Percentiles rank a stretch among this genome's conserved stretches.
These are phyloP conservation scores for Willaertia magna DNA, from an alignment of 208 protist genomes.

Conservation along the genomic window DNA sequence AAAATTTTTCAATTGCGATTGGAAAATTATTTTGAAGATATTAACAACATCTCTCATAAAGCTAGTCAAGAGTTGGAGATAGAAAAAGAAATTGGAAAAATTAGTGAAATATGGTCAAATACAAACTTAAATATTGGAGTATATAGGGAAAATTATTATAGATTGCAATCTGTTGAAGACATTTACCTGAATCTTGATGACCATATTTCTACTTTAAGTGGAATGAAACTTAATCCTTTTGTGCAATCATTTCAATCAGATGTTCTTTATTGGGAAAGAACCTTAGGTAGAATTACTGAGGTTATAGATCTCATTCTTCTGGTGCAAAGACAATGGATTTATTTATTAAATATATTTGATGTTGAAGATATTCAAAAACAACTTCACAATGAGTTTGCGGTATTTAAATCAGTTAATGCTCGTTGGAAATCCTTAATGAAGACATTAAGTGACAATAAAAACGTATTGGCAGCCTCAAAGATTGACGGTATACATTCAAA, in stretches of 20 bases:
- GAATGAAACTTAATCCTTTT: slow-evolving; percentile 89
- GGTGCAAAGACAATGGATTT: slow-evolving; percentile 90
- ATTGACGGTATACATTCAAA: slow-evolving; percentile 72
- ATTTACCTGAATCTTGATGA: slow-evolving; percentile 80
- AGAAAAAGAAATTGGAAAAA: slow-evolving; percentile 73
- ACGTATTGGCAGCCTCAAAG: slow-evolving; percentile 58
- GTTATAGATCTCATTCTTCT: slow-evolving; percentile 73
- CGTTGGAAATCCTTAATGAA: slow-evolving; percentile 77
- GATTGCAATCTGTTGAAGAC: slow-evolving; percentile 73
- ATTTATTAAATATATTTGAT: slow-evolving; percentile 91
- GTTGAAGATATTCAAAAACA: slow-evolving; percentile 93
- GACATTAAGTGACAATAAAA: slow-evolving; percentile 64
- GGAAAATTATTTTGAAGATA: slow-evolving; percentile 77
- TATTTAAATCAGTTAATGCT: slow-evolving; percentile 84
- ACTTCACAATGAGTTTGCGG: slow-evolving; percentile 80
- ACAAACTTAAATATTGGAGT: slow-evolving; percentile 61
- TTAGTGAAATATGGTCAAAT: slow-evolving; percentile 71
- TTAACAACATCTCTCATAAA: slow-evolving; percentile 70
- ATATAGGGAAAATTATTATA: slow-evolving; percentile 66
- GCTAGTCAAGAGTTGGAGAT: slow-evolving; percentile 85
- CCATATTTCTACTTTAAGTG: slow-evolving; percentile 71
- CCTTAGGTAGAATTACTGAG: slow-evolving; percentile 78
- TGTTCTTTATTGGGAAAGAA: slow-evolving; percentile 83
- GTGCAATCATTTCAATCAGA: slow-evolving; percentile 80
- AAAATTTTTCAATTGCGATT: slow-evolving; percentile 78